Evolutionary conservation across 2,329 filamentous ascomycete genomes (phyloP), one percentile per base, ranked within the genome.

Genomic region (Penicillium palitans): DNA sequence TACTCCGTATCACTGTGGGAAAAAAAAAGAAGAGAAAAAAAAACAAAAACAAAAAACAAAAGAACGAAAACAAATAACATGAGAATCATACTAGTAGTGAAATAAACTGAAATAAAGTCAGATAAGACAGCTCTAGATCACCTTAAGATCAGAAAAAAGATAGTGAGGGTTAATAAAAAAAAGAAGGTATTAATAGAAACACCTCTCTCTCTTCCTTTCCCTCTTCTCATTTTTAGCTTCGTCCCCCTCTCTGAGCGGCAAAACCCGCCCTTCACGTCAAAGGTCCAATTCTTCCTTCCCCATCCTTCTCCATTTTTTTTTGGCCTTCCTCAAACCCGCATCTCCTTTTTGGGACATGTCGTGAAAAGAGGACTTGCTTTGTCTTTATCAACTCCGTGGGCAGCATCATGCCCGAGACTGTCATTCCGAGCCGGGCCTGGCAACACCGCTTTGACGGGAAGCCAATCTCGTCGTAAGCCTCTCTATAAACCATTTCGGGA

Each of bases 401-500:
- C 61, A 55, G 59, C 64, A 65, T 54, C 60, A 68, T 66, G 66
- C 57, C 64, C 58, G 47, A 52, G 48, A 58, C 21, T 53, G 53
- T 37, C 55, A 55, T 50, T 40, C 48, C 48, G 35, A 50, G 39
- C 25, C 40, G 27, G 17, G 42, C 31, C 46, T 71, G 70, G 69
- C 66, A 65, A 52, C 65, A 61, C 52, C 67, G 69, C 48, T 72
- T 67, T 55, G 70, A 73, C 45, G 67, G 67, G 52, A 70, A 70
- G 55, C 62, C 64, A 52, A 64, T 69, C 42, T 68, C 70, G 6
- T 54, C 65, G 71, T 73, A 68, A 57, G 70, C 31, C 51, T 25
- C 27, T 27, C 44, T 2, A 24, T n/a, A 39, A 13, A 21, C 7
- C 19, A 24, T 24, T 6, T 5, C n/a, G 27, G 42, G 19, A n/a